Evolutionary conservation across 1,284 basidiomycete species (phyloP), one percentile per base, ranked within the genome.

Genomic region (Rhodotorula sp.): DNA sequence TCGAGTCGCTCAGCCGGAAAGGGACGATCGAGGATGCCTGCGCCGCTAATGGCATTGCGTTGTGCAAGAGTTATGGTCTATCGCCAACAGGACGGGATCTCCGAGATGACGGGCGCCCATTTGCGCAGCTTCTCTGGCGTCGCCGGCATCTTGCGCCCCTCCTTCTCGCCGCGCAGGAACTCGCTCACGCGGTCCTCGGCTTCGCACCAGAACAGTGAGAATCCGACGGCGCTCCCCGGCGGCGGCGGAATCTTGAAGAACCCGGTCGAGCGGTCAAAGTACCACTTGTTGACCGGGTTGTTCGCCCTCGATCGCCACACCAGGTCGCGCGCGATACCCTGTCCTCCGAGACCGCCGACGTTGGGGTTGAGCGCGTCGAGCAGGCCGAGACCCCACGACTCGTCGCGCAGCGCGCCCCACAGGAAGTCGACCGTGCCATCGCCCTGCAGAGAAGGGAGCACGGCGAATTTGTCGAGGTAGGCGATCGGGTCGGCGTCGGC

Each of bases 251-350:
- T 86, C 66, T 91, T 86, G 50, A 94, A 77, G 82, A 97, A 96
- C 14, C 97, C 97, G 58, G 91, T 92, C 79, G 89, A 91, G 49
- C 97, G 88, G 81, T 99, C 97, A 78, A 93, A 97, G 83, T 99
- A 99, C 97, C 97, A 99, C 82, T 95, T 96, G 83, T 99, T 99
- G 67, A 99, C 89, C 0, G 94, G 94, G 81, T 99, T 99, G 82
- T 96, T 87, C 16, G 89, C 86, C 67, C 97, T 87, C 78, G 89
- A 91, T 72, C 97, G 88, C 96, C 96, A 99, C 45, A 99, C 93
- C 68, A 99, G 86, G 81, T 99, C 96, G 55, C 89, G 85, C n/a
- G 94, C 94, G 79, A 89, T 87, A 45, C 96, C 97, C 72, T 88
- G 86, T 54, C 96, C 97, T 66, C 89, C 88, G 77, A 91, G 89